Base-by-base conservation (phyloP, 164 flowering plant species). In the Pachysandra terminalis region DNA sequence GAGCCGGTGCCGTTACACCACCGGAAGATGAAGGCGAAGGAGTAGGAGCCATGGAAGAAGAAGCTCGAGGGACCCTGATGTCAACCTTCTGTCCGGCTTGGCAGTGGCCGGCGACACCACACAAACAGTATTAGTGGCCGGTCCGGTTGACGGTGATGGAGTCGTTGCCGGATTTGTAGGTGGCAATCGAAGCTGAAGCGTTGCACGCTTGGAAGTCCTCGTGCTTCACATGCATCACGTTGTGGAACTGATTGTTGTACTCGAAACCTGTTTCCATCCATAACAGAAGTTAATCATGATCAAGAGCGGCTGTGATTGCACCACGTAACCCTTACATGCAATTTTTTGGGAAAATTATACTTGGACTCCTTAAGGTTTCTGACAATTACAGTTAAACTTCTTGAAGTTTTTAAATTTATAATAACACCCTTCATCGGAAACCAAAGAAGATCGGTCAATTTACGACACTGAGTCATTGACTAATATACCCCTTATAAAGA, bases 31-130 rank as follows among this genome's bases (percentile, higher is more conserved):
- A 23, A 10, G 69, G 28, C 1, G 79, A 58, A 0, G 81, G 76
- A 7, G 72, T 9, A 13, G 76, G 66, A 12, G 77, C 65, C 9
- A 67, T 16, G 9, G 75, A 7, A 8, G 78, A 59, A 21, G 76
- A 58, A 21, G 61, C 35, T 10, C 71, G 61, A 35, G 59, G 57
- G 1, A 83, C 82, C 56, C 80, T 70, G 61, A 90, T 81, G 66
- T 88, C 90, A 0, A 90, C 88, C 69, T 82, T 88, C 71, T 85
- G 90, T 1, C 96, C 93, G 0, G 82, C 54, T 17, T 79, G 80
- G 74, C 96, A 90, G 70, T 87, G 96, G 21, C 90, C 93, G 0
- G 96, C 85, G 10, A 84, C 25, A 1, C 90, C 90, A 49, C 93
- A 90, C 16, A 90, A 54, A 81, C 71, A 90, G 81, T 73, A 86